Conservation (phyloP, 83 land plant species). For the Picea abies region DNA sequence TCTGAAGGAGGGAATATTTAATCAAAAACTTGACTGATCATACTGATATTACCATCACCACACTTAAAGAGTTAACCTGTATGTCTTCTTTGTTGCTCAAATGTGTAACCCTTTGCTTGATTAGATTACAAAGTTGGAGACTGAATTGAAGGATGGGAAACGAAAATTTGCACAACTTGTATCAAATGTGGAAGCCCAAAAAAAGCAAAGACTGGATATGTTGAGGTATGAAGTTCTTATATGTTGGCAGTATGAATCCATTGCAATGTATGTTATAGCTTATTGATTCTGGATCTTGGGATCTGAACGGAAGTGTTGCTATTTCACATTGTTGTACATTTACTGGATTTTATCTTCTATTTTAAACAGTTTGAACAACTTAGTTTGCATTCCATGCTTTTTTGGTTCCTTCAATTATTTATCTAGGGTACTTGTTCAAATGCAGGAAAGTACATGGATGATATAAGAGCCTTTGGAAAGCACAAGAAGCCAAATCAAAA, state of each 20-base stretch:
- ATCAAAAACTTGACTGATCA: not conserved
- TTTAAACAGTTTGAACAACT: not conserved
- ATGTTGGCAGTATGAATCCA: not conserved
- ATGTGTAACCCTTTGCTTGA: not conserved
- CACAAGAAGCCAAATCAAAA: too few species aligned
- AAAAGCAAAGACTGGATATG: not conserved
- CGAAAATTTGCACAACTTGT: conserved; percentile 10
- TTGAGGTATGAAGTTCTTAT: not conserved
- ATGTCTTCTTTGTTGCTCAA: not conserved
- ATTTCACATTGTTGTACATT: not conserved
- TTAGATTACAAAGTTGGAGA: conserved; percentile 8
- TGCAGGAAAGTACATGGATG: conserved; percentile 3
- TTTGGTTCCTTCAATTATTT: not conserved
- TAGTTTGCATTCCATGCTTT: not conserved
- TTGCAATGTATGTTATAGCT: not conserved
- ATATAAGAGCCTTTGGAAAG: not conserved
- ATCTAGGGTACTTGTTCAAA: not conserved
- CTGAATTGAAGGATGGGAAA: conserved; percentile 2
- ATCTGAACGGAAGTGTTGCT: not conserved
- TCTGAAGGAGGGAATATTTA: too few species aligned
- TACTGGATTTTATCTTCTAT: not conserved
- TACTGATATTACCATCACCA: not conserved
- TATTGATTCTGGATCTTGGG: not conserved
- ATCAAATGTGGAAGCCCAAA: not conserved
- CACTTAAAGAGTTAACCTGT: not conserved